These are phyloP conservation scores for Chrysopogon serrulatus DNA, from an alignment of 176 grass and related monocot genomes.

Conservation along the genomic window DNA sequence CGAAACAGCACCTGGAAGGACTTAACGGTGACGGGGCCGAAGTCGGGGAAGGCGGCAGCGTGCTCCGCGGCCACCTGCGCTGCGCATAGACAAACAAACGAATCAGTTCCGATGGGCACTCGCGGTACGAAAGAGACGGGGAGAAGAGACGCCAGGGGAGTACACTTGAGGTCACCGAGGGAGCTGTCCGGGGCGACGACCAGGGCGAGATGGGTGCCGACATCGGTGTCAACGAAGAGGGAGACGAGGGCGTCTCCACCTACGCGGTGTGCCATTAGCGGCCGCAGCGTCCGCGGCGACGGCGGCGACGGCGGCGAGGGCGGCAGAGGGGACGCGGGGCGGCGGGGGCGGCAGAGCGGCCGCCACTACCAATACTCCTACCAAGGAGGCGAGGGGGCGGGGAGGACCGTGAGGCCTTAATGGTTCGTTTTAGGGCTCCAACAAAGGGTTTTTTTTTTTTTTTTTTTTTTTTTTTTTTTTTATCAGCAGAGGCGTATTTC, in stretches of 20 bases:
- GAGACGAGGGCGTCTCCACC: background rate
- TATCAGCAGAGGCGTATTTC: background rate
- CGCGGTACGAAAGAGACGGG: background rate
- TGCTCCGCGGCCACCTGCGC: slow-evolving; percentile 32
- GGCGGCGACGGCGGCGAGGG: background rate
- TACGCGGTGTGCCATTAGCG: background rate
- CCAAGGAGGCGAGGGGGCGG: no score
- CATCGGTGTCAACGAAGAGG: slow-evolving; percentile 57
- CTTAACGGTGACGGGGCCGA: slow-evolving; percentile 19
- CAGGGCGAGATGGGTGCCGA: slow-evolving; percentile 54
- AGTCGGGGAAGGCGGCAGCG: slow-evolving; percentile 22
- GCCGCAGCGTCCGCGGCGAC: background rate
- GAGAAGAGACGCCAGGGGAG: background rate
- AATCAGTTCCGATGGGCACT: background rate
- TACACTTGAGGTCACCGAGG: slow-evolving; percentile 63
- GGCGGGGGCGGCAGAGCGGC: no score
- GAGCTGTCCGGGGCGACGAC: slow-evolving; percentile 33
- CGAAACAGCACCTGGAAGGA: slow-evolving; percentile 43
- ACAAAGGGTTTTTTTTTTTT: background rate
- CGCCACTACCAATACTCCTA: no score
- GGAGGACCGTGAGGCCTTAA: background rate
- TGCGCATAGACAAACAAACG: slow-evolving; percentile 3
- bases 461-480: background rate
- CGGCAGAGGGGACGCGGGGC: background rate
- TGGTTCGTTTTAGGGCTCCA: background rate